Percentiles rank a stretch among this genome's conserved stretches.
phyloP scores from a whole-genome alignment of 306 rosid genomes.

The Crotalaria pallida region DNA sequence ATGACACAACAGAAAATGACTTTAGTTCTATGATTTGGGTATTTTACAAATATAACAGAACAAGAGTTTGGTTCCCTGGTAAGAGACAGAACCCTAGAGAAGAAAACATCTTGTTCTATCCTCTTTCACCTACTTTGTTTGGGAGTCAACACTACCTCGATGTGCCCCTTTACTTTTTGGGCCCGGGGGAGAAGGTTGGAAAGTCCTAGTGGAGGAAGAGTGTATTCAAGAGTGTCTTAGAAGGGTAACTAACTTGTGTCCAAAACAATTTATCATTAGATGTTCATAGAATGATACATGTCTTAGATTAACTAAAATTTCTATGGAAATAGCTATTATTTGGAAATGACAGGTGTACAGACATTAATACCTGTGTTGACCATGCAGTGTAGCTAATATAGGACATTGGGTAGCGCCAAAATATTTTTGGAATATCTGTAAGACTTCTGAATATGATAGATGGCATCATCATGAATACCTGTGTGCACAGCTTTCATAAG shows the following conservation, averaged over 20 bases:
- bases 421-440: constrained; percentile 39
- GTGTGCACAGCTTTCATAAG: background rate
- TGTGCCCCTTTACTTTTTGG: background rate
- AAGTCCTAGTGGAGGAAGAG: background rate
- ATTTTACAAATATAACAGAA: too few relatives aligned
- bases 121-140: too few relatives aligned
- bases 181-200: background rate
- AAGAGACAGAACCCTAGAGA: too few relatives aligned
- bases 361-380: constrained; percentile 35
- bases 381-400: constrained; percentile 43
- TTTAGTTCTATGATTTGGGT: too few relatives aligned
- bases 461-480: constrained; percentile 51
- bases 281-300: background rate
- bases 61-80: too few relatives aligned
- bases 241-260: background rate
- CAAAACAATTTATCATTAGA: background rate
- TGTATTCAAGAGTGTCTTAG: background rate
- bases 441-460: constrained; percentile 31
- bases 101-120: too few relatives aligned
- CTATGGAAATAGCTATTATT: background rate
- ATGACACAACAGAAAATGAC: too few relatives aligned
- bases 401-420: constrained; percentile 57
- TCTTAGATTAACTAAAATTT: background rate
- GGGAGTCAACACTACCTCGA: background rate
- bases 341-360: background rate